Percentiles rank a stretch among this genome's conserved stretches.
These are phyloP conservation scores for Pichia californica DNA, from an alignment of 805 yeast genomes.

Conservation along the genomic window DNA sequence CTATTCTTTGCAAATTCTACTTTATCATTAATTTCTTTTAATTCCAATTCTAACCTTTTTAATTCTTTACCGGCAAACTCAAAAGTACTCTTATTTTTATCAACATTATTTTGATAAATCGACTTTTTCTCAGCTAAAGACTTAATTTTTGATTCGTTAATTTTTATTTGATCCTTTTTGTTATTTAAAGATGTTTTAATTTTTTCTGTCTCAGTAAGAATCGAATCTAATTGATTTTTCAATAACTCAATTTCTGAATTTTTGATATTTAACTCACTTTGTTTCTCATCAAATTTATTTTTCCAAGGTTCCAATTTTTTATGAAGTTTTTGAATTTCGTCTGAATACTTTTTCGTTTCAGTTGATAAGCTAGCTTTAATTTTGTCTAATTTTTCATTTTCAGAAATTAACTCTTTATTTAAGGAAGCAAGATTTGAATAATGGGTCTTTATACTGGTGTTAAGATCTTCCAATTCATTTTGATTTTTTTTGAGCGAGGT, in stretches of 20 bases:
- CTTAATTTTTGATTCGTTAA: constrained; percentile 40
- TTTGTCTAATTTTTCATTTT: constrained; percentile 51
- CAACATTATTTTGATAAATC: constrained; percentile 47
- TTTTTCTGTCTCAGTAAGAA: constrained; percentile 35
- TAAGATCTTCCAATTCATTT: constrained; percentile 39
- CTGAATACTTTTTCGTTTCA: constrained; percentile 64
- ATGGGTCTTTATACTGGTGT: constrained; percentile 38
- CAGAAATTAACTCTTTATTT: constrained; percentile 39
- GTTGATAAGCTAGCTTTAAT: constrained; percentile 62
- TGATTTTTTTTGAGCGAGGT: constrained; percentile 40
- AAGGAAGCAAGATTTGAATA: constrained; percentile 41
- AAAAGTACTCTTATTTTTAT: constrained; percentile 53
- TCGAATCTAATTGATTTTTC: constrained; percentile 37
- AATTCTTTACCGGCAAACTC: constrained; percentile 41
- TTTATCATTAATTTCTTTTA: constrained; percentile 51
- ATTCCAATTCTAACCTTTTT: constrained; percentile 45
- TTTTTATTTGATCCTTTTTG: constrained; percentile 29
- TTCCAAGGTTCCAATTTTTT: constrained; percentile 78
- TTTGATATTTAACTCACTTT: constrained; percentile 58
- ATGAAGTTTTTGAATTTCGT: constrained; percentile 58
- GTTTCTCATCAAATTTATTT: constrained; percentile 54
- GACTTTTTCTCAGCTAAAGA: constrained; percentile 43
- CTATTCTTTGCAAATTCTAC: constrained; percentile 62
- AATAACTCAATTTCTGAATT: constrained; percentile 60
- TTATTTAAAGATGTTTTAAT: constrained; percentile 39